phyloP scores from a whole-genome alignment of 352 stramenopile species.

The Pythium graminicola region DNA sequence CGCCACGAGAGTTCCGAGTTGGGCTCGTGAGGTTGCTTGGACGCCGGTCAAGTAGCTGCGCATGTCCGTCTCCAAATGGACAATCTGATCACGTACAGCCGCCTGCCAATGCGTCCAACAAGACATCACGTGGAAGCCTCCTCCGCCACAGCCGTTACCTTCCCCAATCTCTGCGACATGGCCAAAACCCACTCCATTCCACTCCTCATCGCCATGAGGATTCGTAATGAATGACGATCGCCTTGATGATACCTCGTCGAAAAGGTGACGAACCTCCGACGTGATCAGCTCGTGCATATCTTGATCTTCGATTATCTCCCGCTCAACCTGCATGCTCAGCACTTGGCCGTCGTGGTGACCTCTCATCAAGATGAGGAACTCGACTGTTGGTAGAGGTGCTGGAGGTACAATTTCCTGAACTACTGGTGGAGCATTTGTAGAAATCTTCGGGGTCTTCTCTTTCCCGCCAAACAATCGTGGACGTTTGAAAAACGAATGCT shows the following conservation, averaged over 20 bases:
- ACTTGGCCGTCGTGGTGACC: conserved; percentile 14
- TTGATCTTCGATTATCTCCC: conserved; percentile 1
- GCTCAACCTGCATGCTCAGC: conserved; percentile 17
- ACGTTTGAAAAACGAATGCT: conserved; percentile 26
- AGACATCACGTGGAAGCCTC: conserved; percentile 41
- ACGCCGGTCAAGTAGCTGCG: conserved; percentile 42
- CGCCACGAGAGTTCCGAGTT: conserved; percentile 1
- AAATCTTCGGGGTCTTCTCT: not conserved
- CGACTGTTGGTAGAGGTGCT: not conserved
- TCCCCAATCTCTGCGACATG: conserved; percentile 18
- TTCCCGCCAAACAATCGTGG: conserved; percentile 25
- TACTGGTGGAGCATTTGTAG: not conserved
- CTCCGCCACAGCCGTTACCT: conserved; percentile 22
- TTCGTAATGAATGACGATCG: conserved; percentile 16
- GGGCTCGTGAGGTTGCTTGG: conserved; percentile 19
- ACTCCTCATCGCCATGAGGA: conserved; percentile 46
- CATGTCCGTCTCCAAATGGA: conserved; percentile 39
- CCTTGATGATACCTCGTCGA: conserved; percentile 13
- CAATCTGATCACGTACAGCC: conserved; percentile 22
- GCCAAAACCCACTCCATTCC: conserved; percentile 35
- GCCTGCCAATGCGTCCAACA: conserved; percentile 22
- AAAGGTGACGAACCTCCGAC: conserved; percentile 15
- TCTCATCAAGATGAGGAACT: conserved; percentile 30
- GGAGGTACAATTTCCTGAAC: not conserved
- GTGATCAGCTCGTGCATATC: conserved; percentile 18